A percentile compares a stretch with the other conserved stretches of the same genome.
phyloP scores from a whole-genome alignment of 305 asterid genomes.

The Rubia balearica region DNA sequence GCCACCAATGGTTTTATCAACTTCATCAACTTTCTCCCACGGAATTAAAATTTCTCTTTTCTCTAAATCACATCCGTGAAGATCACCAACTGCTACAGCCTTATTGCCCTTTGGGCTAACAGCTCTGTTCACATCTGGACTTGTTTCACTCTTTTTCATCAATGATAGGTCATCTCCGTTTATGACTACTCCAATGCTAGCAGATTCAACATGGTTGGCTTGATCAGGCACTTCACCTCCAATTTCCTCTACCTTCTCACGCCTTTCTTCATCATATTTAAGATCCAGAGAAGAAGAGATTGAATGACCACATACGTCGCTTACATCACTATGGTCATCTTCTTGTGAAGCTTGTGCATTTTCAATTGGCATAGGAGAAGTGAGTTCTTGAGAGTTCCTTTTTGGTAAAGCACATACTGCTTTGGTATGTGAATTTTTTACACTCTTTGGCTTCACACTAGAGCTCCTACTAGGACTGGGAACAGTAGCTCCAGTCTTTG shows the following conservation, averaged over 20 bases:
- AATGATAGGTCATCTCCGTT: conserved; percentile 16
- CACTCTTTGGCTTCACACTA: conserved; percentile 44
- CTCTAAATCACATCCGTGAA: conserved; percentile 14
- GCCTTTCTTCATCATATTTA: conserved; percentile 22
- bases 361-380: conserved; percentile 28
- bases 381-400: conserved; percentile 29
- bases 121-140: conserved; percentile 8
- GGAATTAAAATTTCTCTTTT: conserved; percentile 10
- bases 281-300: conserved; percentile 17
- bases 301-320: conserved; percentile 25
- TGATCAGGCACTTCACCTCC: conserved; percentile 13
- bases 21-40: conserved; percentile 1
- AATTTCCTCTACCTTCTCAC: conserved; percentile 13
- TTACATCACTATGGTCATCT: conserved; percentile 16
- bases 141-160: background rate
- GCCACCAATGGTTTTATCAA: background rate
- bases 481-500: conserved; percentile 38
- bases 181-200: conserved; percentile 24
- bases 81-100: conserved; percentile 21
- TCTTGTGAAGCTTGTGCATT: conserved; percentile 19
- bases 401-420: conserved; percentile 22
- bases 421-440: conserved; percentile 36
- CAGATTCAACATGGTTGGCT: conserved; percentile 23
- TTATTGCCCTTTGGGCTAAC: conserved; percentile 19
- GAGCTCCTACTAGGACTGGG: conserved; percentile 42